Conservation (phyloP, 192 early-diverging fungal species). For the Coemansia sp. region DNA sequence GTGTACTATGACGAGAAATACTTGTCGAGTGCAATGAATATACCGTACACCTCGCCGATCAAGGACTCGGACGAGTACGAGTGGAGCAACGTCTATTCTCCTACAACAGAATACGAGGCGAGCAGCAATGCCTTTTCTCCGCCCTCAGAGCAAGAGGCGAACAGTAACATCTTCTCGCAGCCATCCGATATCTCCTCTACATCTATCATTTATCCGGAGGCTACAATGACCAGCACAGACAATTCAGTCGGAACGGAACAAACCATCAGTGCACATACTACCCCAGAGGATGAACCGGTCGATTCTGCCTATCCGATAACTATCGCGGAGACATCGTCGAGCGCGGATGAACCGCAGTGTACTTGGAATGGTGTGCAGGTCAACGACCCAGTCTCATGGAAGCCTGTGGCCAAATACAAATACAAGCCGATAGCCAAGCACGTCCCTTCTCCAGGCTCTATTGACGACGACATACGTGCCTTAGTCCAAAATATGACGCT, state of each 20-base stretch:
- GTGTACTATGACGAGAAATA: not conserved
- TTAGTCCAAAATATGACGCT: conserved; percentile 54
- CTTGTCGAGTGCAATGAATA: not conserved
- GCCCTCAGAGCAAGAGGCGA: not conserved
- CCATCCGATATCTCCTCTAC: not conserved
- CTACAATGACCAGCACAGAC: not conserved
- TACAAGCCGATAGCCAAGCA: conserved; percentile 5
- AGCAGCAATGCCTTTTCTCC: too few relatives aligned
- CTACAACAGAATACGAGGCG: too few relatives aligned
- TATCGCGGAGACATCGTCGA: not conserved
- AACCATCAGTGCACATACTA: not conserved
- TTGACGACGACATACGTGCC: conserved; percentile 58
- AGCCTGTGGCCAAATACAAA: conserved; percentile 16
- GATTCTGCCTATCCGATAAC: not conserved
- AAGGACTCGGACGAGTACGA: not conserved
- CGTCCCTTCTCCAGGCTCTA: conserved; percentile 2
- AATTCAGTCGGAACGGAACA: not conserved
- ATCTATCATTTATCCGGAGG: not conserved
- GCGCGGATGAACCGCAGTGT: not conserved
- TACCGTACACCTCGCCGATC: not conserved
- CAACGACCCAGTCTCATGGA: conserved; percentile 18
- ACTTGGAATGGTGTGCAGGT: conserved; percentile 12
- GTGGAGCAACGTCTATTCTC: too few relatives aligned
- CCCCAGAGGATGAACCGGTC: not conserved
- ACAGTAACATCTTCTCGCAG: not conserved